Conservation (phyloP, 2,329 filamentous ascomycete genomes). For the Podosphaera xanthii region DNA sequence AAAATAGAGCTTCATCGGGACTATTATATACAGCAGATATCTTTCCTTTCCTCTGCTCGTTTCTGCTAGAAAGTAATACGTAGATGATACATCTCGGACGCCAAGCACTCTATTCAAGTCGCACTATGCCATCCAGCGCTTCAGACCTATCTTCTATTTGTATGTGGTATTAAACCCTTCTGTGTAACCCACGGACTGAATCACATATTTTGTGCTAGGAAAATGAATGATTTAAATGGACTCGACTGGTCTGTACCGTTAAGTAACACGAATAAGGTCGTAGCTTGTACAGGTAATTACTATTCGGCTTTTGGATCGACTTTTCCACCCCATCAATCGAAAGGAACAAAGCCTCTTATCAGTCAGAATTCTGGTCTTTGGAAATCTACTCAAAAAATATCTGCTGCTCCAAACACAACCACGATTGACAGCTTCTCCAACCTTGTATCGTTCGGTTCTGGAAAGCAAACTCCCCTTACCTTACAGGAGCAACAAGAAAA, state of each 20-base stretch:
- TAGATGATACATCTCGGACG: neutral
- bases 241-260: conserved; percentile 30
- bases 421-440: conserved; percentile 55
- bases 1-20: too few species aligned
- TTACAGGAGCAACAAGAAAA: conserved; percentile 57
- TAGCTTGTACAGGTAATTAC: conserved; percentile 20
- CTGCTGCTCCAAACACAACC: conserved; percentile 17
- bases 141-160: neutral
- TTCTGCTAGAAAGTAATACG: neutral
- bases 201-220: conserved; percentile 4
- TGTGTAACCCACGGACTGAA: neutral
- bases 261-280: conserved; percentile 19
- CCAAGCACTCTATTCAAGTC: neutral
- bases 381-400: conserved; percentile 11
- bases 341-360: conserved; percentile 29
- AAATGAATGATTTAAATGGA: conserved; percentile 39
- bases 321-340: conserved; percentile 24
- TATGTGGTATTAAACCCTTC: neutral
- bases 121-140: neutral
- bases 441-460: conserved; percentile 39
- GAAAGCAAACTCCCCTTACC: conserved; percentile 43
- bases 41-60: too few species aligned
- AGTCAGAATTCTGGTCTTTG: conserved; percentile 19
- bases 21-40: too few species aligned
- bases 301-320: conserved; percentile 31